Evolutionary conservation across 2,329 filamentous ascomycete genomes (phyloP).

Genomic region (Arthrobotrys conoides): DNA sequence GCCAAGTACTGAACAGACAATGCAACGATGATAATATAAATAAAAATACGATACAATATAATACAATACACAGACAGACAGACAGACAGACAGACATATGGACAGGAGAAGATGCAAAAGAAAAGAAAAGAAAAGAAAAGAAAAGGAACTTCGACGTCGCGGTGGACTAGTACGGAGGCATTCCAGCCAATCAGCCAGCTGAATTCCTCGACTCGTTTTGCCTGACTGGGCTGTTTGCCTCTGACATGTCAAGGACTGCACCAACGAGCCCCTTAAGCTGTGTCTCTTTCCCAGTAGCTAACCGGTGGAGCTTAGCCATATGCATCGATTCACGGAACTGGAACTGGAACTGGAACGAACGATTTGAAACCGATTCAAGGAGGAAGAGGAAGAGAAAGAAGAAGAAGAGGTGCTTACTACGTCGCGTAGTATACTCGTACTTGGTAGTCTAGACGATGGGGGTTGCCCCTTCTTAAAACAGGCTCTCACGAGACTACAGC

Average conservation of each 20-base stretch:
- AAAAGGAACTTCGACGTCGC: background rate
- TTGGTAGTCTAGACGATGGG: background rate
- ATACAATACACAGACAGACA: no score
- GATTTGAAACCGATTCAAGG: background rate
- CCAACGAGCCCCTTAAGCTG: conserved; percentile 19
- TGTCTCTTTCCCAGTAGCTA: background rate
- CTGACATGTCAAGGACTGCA: conserved; percentile 27
- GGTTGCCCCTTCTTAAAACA: background rate
- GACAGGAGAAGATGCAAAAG: background rate
- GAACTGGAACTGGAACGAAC: background rate
- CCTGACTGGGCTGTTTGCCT: conserved; percentile 24
- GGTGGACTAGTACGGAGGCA: background rate
- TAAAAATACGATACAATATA: no score
- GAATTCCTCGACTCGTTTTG: conserved; percentile 19
- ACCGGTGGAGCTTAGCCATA: background rate
- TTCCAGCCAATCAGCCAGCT: conserved; percentile 48
- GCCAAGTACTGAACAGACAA: background rate
- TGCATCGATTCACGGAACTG: background rate
- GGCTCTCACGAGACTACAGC: background rate
- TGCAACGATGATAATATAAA: background rate
- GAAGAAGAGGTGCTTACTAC: no score
- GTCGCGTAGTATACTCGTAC: no score
- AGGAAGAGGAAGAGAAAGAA: no score
- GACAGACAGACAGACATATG: no score
- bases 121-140: background rate